Percentiles rank a stretch among this genome's conserved stretches.
Conservation (phyloP, 345 rosid genomes). For the Aquilaria sinensis region DNA sequence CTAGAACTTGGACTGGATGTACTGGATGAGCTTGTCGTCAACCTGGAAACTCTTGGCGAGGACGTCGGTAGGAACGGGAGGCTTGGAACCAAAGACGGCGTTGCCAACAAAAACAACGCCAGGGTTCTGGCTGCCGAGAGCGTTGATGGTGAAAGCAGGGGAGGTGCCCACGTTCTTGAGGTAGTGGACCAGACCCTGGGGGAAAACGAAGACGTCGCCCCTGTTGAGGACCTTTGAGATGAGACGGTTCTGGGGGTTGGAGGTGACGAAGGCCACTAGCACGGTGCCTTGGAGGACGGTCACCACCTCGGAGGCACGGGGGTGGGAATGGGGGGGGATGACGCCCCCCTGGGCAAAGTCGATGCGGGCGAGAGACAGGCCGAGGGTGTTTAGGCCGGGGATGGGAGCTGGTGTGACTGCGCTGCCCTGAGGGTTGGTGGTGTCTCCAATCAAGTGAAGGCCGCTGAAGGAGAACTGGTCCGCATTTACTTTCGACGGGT, state of each 20-base stretch:
- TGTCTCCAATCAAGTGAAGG: background rate
- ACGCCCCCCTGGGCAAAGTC: conserved; percentile 4
- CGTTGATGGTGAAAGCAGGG: background rate
- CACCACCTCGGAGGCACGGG: background rate
- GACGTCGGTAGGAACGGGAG: background rate
- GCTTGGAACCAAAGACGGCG: background rate
- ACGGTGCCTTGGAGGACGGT: background rate
- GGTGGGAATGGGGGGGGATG: conserved; percentile 1
- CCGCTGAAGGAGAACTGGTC: background rate
- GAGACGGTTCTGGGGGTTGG: background rate
- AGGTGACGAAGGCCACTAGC: background rate
- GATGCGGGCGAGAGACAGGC: background rate
- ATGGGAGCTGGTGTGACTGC: background rate
- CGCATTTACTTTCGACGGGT: background rate
- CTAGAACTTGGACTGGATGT: conserved; percentile 2
- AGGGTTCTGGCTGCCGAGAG: background rate
- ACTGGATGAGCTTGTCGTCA: background rate
- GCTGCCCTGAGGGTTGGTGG: background rate
- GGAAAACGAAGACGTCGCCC: conserved; percentile 5
- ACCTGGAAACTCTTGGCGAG: background rate
- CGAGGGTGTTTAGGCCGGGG: conserved; percentile 2
- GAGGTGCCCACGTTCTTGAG: background rate
- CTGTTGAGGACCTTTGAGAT: background rate
- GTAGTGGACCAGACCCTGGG: background rate
- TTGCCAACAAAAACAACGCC: background rate